phyloP scores from a whole-genome alignment of 2,329 filamentous ascomycete species.

The Fusarium brachygibbosum region DNA sequence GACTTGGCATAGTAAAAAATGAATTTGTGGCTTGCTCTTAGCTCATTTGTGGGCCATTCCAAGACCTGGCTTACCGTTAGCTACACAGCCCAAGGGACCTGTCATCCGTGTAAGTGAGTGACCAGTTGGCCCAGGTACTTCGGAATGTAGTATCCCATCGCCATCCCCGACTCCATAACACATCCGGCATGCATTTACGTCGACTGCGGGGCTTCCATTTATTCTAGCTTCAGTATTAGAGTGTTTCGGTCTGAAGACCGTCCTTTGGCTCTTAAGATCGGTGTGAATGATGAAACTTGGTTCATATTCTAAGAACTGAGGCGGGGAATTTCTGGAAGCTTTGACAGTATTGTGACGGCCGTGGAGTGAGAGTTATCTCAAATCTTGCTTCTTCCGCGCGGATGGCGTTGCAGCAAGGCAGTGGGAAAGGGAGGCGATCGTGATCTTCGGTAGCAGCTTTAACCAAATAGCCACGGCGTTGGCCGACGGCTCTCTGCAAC shows the following conservation, averaged over 20 bases:
- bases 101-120: background rate
- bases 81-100: background rate
- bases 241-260: background rate
- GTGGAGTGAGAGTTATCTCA: background rate
- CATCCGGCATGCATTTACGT: constrained; percentile 10
- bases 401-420: background rate
- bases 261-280: background rate
- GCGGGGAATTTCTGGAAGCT: background rate
- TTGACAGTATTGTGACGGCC: background rate
- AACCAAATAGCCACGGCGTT: background rate
- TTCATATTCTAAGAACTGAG: background rate
- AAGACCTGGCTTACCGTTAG: background rate
- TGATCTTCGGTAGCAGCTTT: background rate
- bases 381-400: background rate
- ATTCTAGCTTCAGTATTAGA: background rate
- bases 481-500: background rate
- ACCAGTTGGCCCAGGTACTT: too few species aligned
- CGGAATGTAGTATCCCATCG: constrained; percentile 22
- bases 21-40: background rate
- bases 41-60: background rate
- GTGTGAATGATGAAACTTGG: background rate
- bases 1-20: background rate
- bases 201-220: background rate
- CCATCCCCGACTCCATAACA: constrained; percentile 28
- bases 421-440: background rate